Conservation (phyloP, 129 eudicot genomes). For the Helichrysum umbraculigerum region DNA sequence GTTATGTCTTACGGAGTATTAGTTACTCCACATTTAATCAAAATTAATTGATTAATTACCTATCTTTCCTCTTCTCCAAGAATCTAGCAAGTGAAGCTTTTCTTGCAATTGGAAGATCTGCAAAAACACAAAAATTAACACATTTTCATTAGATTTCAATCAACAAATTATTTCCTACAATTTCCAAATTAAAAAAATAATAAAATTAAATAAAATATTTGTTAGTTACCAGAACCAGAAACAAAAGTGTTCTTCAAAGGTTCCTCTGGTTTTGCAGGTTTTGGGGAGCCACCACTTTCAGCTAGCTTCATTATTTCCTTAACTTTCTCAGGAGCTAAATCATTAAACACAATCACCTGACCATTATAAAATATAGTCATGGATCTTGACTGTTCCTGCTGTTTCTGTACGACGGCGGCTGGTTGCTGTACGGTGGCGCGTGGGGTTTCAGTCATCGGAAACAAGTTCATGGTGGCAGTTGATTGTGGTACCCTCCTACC, state of each 20-base stretch:
- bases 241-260: slow-evolving; percentile 29
- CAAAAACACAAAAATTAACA: background rate
- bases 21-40: no score
- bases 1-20: no score
- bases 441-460: slow-evolving; percentile 27
- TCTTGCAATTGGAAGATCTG: slow-evolving; percentile 94
- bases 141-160: background rate
- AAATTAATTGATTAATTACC: slow-evolving; percentile 35
- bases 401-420: slow-evolving; percentile 32
- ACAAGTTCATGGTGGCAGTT: slow-evolving; percentile 63
- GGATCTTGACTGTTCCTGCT: slow-evolving; percentile 24
- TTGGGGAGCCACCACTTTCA: slow-evolving; percentile 36
- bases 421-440: slow-evolving; percentile 18
- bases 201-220: background rate
- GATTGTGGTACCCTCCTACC: slow-evolving; percentile 27
- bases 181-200: background rate
- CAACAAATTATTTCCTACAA: background rate
- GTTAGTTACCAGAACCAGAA: slow-evolving; percentile 35
- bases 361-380: slow-evolving; percentile 94
- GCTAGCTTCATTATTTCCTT: slow-evolving; percentile 74
- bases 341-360: slow-evolving; percentile 76
- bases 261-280: slow-evolving; percentile 41
- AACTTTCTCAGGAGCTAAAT: slow-evolving; percentile 74
- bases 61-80: slow-evolving; percentile 88
- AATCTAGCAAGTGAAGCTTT: slow-evolving; percentile 81